Evolutionary conservation across 148 eudicot species (phyloP), one percentile per base, ranked within the genome.

Genomic region (Amaranthus hypochondriacus): DNA sequence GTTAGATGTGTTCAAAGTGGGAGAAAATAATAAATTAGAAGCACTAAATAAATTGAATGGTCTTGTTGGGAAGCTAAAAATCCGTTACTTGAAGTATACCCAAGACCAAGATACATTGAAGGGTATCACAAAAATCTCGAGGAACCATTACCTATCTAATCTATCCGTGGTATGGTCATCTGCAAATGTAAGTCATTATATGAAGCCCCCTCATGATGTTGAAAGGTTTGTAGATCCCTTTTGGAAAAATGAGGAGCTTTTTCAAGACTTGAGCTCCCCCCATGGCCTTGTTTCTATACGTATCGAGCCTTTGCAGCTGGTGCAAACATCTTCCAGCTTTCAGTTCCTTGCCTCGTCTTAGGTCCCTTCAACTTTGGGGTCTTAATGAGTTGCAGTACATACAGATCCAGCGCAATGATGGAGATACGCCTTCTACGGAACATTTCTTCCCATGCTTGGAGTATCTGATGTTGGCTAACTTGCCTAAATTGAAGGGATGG

Each of bases 361-460:
- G 18, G 49, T 48, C 4, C 14, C 62, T 77, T 65, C 4, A 39
- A 4, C 71, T 71, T 64, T 64, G 71, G 21, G 11, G 39, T 15
- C 65, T 71, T 2, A 4, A 13, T 8, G 62, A 28, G 12, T 10
- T 77, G 48, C 52, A 64, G 28, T 77, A 65, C 47, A n/a, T 71
- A 10, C 71, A 71, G 6, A 21, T 1, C 15, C 4, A 2, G 0
- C 5, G 2, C 7, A 11, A 21, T 2, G 11, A 10, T 4, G 48
- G 5, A 13, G 12, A 9, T 12, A 1, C 15, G 46, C 12, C 43
- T 44, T 6, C 48, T 9, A 5, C 21, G 18, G 4, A 1, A n/a
- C 9, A 3, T 1, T 77, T 70, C 66, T 64, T 77, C 64, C 65
- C 64, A 3, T 71, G 18, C 2, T 77, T 77, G 43, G 70, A 71